Conservation (phyloP, 441 rosid species). For the Populus hybrid region DNA sequence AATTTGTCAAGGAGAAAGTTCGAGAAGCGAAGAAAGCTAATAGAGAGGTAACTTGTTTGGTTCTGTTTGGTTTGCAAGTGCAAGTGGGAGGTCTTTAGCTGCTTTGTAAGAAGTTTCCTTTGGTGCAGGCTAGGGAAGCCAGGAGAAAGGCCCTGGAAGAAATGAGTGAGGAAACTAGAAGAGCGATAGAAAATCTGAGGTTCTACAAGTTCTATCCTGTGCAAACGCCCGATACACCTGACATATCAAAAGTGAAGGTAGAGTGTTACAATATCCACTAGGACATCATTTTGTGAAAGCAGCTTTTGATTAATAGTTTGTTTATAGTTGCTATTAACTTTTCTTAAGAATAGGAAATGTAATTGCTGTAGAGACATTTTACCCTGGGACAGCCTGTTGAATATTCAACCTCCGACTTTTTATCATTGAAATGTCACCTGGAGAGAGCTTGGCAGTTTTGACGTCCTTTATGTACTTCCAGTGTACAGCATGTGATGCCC, state of each 20-base stretch:
- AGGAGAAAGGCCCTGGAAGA: slow-evolving; percentile 57
- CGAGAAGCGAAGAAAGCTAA: slow-evolving; percentile 86
- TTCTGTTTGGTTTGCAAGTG: slow-evolving; percentile 5
- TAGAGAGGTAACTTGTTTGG: slow-evolving; percentile 49
- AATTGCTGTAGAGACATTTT: background rate
- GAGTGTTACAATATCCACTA: background rate
- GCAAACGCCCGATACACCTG: slow-evolving; percentile 67
- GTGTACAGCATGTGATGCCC: background rate
- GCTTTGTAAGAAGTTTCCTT: slow-evolving; percentile 13
- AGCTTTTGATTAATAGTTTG: background rate
- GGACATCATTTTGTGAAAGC: background rate
- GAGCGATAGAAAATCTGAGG: slow-evolving; percentile 57
- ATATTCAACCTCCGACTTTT: background rate
- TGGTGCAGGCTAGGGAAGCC: slow-evolving; percentile 64
- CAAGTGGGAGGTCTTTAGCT: background rate
- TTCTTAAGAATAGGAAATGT: background rate
- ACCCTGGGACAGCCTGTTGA: background rate
- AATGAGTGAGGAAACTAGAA: slow-evolving; percentile 65
- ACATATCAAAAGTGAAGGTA: slow-evolving; percentile 65
- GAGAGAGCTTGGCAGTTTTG: background rate
- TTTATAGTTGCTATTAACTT: background rate
- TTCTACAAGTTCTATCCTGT: slow-evolving; percentile 89
- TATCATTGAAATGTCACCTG: background rate
- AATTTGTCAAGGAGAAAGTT: slow-evolving; percentile 72
- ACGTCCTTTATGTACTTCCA: background rate